phyloP scores from a whole-genome alignment of 2,329 filamentous ascomycete genomes.

The Acrodontium crateriforme region DNA sequence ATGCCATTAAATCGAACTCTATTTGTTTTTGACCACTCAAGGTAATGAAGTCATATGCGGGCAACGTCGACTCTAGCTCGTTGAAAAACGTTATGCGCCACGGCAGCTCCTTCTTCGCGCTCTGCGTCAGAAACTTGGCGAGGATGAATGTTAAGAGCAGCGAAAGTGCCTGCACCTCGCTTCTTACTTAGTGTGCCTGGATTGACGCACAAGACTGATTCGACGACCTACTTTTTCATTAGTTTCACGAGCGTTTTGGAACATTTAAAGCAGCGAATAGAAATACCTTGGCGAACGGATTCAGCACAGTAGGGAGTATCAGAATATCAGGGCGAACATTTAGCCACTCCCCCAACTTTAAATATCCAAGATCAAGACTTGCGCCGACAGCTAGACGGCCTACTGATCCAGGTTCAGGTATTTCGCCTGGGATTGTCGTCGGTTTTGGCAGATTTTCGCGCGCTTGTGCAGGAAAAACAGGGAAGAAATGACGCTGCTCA shows the following conservation, averaged over 20 bases:
- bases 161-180: slow-evolving; percentile 72
- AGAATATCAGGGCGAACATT: slow-evolving; percentile 74
- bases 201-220: slow-evolving; percentile 81
- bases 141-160: slow-evolving; percentile 61
- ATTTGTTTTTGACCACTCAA: too few relatives aligned
- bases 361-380: slow-evolving; percentile 67
- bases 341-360: slow-evolving; percentile 84
- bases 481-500: slow-evolving; percentile 83
- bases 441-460: slow-evolving; percentile 51
- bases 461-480: slow-evolving; percentile 69
- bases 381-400: slow-evolving; percentile 54
- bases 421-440: slow-evolving; percentile 27
- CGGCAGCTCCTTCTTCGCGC: slow-evolving; percentile 39
- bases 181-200: slow-evolving; percentile 78
- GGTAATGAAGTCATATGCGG: slow-evolving; percentile 44
- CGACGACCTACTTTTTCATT: slow-evolving; percentile 53
- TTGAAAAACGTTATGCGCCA: slow-evolving; percentile 66
- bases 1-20: too few relatives aligned
- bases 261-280: not conserved
- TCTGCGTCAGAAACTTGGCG: slow-evolving; percentile 47
- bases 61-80: slow-evolving; percentile 77
- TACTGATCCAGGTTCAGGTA: slow-evolving; percentile 20
- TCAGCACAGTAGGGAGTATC: slow-evolving; percentile 66
- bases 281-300: slow-evolving; percentile 74
- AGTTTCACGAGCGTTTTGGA: slow-evolving; percentile 4